Base-by-base conservation (phyloP, 371 early-diverging fungal species). In the Mucor lusitanicus region DNA sequence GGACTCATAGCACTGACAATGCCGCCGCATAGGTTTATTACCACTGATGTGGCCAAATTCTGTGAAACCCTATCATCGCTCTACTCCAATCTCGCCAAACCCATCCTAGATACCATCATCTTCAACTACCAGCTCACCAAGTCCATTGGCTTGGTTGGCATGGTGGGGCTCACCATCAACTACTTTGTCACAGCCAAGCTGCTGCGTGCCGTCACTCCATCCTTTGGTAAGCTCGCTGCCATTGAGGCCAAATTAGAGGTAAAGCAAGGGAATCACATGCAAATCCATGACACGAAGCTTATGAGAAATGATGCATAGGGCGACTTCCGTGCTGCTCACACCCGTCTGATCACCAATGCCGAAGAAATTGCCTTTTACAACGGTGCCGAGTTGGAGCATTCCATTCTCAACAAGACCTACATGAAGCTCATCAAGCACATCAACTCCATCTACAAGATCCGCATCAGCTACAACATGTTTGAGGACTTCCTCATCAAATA, bases 401-500 rank as follows among this genome's bases (percentile, higher is more conserved):
- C 86, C 5, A 90, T 93, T 59, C 74, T 96, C 63, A 84, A 93
- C 63, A 77, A 79, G 50, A 80, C 89, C 3, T 96, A 94, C 73
- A 70, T 70, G 55, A 77, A 81, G 0, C 78, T 96, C 4, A 86
- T 94, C 71, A 82, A 85, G 23, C 96, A 96, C 68, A 89, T 95
- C 76, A 93, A 95, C 70, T 82, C 84, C 13, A 89, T 94, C 61
- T 91, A 88, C 78, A 89, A 87, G 72, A 87, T 87, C 27, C 84
- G 93, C 53, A 91, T 96, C 63, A 87, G 88, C 65, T 93, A 96
- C 82, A 88, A 91, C 59, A 93, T 94, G 93, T 85, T 94, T 80
- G 96, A 96, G 71, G 96, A 94, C 70, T 95, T 94, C 69, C 83
- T 94, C 66, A 93, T 96, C 82, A 94, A 91, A 74, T 90, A 91